A percentile compares a stretch with the other conserved stretches of the same genome.
These are phyloP conservation scores for Catharanthus roseus DNA, from an alignment of 257 asterid genomes.

Conservation along the genomic window DNA sequence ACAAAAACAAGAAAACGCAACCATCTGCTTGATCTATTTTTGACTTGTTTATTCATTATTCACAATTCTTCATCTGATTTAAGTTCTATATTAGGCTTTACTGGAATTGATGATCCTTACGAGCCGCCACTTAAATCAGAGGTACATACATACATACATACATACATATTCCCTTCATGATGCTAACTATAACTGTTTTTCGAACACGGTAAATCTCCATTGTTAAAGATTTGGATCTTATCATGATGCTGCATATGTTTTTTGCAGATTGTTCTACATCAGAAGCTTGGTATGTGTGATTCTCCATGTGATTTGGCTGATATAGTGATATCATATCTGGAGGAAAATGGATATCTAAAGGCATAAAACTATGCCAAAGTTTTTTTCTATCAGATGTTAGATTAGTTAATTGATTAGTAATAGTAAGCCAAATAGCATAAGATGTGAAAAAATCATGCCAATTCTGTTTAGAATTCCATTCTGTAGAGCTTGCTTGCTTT, in stretches of 20 bases:
- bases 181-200: no score
- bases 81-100: constrained; percentile 61
- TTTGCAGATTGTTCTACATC: constrained; percentile 71
- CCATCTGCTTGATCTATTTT: not conserved
- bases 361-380: constrained; percentile 36
- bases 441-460: not conserved
- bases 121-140: constrained; percentile 83
- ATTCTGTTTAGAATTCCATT: no score
- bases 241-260: constrained; percentile 17
- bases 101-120: constrained; percentile 96
- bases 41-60: not conserved
- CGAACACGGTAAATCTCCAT: not conserved
- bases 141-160: constrained; percentile 36
- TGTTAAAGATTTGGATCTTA: not conserved
- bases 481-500: no score
- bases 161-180: constrained; percentile 6
- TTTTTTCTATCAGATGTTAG: constrained; percentile 2
- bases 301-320: constrained; percentile 73
- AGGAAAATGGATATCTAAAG: constrained; percentile 60
- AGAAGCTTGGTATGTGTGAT: constrained; percentile 49
- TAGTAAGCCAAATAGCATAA: not conserved
- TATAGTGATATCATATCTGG: constrained; percentile 59
- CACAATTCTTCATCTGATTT: not conserved
- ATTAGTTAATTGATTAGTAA: not conserved
- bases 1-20: not conserved